phyloP scores from a whole-genome alignment of 1,139 yeast genomes.

The Hemisphaericaspora subhashii region DNA sequence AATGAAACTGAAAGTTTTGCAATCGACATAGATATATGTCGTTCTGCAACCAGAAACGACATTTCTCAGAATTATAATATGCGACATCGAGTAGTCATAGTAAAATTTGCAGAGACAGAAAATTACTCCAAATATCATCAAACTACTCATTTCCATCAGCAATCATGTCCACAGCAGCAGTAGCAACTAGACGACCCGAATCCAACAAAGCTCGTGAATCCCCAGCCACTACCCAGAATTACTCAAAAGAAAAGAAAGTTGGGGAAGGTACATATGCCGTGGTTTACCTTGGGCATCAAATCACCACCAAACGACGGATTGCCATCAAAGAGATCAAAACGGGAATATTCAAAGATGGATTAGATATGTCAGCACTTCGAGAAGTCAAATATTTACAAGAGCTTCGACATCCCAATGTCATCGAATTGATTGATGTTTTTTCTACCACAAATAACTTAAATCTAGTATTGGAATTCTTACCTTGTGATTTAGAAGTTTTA shows the following conservation, averaged over 20 bases:
- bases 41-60: too few relatives aligned
- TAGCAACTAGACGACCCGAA: constrained; percentile 1
- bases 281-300: constrained; percentile 78
- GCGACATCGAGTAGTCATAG: too few relatives aligned
- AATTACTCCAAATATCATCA: too few relatives aligned
- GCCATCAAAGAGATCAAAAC: constrained; percentile 97
- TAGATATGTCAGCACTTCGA: constrained; percentile 95
- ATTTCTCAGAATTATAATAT: too few relatives aligned
- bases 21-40: too few relatives aligned
- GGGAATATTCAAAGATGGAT: constrained; percentile 90
- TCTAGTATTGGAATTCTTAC: constrained; percentile 85
- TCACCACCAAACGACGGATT: constrained; percentile 57
- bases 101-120: too few relatives aligned
- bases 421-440: constrained; percentile 85
- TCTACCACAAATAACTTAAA: constrained; percentile 72
- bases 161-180: constrained; percentile 5
- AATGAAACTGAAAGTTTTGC: too few relatives aligned
- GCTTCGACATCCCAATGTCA: constrained; percentile 76
- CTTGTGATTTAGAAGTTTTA: constrained; percentile 86
- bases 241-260: constrained; percentile 72
- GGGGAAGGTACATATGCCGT: constrained; percentile 99
- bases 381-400: constrained; percentile 95
- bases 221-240: constrained; percentile 17
- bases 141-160: not conserved
- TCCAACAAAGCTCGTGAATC: not conserved